Conservation (phyloP, 208 protist species). For the Porcisia deanei region DNA sequence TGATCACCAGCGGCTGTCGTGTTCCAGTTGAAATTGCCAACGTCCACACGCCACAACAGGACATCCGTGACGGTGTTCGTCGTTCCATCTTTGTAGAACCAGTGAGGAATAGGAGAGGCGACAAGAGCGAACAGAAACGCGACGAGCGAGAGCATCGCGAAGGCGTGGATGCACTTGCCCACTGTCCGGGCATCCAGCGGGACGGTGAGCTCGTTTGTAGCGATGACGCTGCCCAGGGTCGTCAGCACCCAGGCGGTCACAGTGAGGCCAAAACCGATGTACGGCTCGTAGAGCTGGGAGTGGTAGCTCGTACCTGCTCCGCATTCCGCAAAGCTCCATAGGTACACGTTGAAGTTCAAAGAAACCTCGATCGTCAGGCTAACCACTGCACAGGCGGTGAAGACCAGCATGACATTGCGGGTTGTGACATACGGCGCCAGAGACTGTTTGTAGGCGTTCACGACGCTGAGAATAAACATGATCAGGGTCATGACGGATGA, state of each 20-base stretch:
- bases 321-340: constrained; percentile 64
- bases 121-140: constrained; percentile 60
- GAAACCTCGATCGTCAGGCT: constrained; percentile 49
- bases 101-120: constrained; percentile 63
- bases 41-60: constrained; percentile 55
- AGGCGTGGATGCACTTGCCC: constrained; percentile 39
- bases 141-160: constrained; percentile 49
- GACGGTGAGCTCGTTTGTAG: constrained; percentile 46
- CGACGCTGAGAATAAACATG: constrained; percentile 38
- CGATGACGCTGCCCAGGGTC: constrained; percentile 46
- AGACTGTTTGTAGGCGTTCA: constrained; percentile 27
- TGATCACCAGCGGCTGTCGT: constrained; percentile 17
- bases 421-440: constrained; percentile 24
- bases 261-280: constrained; percentile 60
- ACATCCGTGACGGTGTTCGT: constrained; percentile 50
- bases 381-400: constrained; percentile 36
- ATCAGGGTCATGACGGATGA: constrained; percentile 37
- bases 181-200: constrained; percentile 61
- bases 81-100: constrained; percentile 72
- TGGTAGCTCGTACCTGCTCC: constrained; percentile 55
- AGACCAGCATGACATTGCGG: constrained; percentile 33
- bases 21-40: constrained; percentile 58
- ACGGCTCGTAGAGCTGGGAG: constrained; percentile 68
- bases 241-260: constrained; percentile 68
- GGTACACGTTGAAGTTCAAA: constrained; percentile 77